Percentiles rank a stretch among this genome's conserved stretches.
Conservation (phyloP, 768 basidiomycete species). For the Amylocystis lapponica region DNA sequence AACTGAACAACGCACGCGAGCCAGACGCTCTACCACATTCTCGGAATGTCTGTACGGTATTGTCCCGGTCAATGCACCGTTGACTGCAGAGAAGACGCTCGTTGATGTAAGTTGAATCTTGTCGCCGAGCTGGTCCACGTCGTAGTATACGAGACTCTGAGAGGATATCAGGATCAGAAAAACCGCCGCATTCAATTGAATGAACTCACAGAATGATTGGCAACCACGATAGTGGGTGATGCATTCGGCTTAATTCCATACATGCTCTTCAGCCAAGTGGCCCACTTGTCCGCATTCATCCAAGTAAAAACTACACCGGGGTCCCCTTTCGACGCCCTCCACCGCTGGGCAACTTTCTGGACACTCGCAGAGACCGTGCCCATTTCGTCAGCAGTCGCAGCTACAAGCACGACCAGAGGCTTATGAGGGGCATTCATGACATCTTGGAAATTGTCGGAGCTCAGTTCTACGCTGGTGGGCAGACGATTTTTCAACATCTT, state of each 20-base stretch:
- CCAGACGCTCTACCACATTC: conserved; percentile 59
- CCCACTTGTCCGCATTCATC: conserved; percentile 87
- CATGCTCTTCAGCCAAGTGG: conserved; percentile 86
- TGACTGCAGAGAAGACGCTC: conserved; percentile 64
- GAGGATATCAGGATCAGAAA: conserved; percentile 1
- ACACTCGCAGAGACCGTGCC: conserved; percentile 39
- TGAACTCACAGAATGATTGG: conserved; percentile 69
- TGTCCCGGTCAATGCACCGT: conserved; percentile 51
- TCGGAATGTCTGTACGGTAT: conserved; percentile 59
- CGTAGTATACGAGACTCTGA: conserved; percentile 76
- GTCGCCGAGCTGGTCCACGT: conserved; percentile 51
- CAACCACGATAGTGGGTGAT: conserved; percentile 52
- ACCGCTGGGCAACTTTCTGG: conserved; percentile 51
- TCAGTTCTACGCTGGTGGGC: conserved; percentile 69
- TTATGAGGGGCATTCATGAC: conserved; percentile 78
- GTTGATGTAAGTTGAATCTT: conserved; percentile 49
- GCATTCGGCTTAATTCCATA: conserved; percentile 54
- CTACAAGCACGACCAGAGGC: conserved; percentile 76
- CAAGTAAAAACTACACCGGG: conserved; percentile 77
- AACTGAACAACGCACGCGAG: conserved; percentile 41
- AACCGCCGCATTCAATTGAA: neutral
- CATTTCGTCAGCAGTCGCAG: conserved; percentile 30
- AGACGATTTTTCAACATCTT: conserved; percentile 49
- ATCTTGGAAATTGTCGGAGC: conserved; percentile 70
- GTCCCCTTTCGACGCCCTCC: conserved; percentile 26